Percentiles rank a stretch among this genome's conserved stretches.
Evolutionary conservation across 225 moss, liverwort and hornwort genomes (phyloP).

Genomic region (Ulota crispa): DNA sequence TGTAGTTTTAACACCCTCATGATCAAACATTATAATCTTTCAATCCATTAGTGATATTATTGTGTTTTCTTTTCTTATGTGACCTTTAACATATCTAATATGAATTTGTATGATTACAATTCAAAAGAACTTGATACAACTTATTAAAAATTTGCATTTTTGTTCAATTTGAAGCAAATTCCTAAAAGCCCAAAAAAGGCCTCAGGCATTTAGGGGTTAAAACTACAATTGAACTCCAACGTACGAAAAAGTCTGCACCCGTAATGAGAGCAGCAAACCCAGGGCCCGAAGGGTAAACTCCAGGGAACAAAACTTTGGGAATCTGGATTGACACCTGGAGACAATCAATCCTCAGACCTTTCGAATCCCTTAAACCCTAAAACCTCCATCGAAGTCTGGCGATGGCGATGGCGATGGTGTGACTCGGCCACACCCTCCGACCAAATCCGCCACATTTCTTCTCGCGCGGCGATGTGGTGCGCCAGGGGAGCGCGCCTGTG

Average conservation of each 20-base stretch:
- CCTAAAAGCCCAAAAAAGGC: too few species aligned
- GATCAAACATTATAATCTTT: too few species aligned
- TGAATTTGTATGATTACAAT: too few species aligned
- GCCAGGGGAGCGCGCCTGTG: slow-evolving; percentile 53
- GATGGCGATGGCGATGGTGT: slow-evolving; percentile 30
- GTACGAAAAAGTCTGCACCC: neutral
- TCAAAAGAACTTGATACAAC: too few species aligned
- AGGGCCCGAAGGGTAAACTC: neutral
- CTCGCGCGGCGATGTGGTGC: slow-evolving; percentile 39
- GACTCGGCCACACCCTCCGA: neutral
- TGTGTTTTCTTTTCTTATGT: too few species aligned
- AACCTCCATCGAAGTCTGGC: neutral
- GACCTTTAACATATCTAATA: too few species aligned
- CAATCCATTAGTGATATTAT: too few species aligned
- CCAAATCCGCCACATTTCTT: neutral
- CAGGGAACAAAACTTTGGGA: neutral
- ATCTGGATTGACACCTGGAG: neutral
- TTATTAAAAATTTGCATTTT: too few species aligned
- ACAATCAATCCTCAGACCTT: neutral
- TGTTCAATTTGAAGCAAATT: too few species aligned
- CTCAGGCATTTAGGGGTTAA: too few species aligned
- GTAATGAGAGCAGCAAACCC: neutral
- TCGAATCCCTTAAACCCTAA: slow-evolving; percentile 18
- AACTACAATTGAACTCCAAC: too few species aligned
- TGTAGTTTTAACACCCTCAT: too few species aligned